A percentile compares a stretch with the other conserved stretches of the same genome.
phyloP scores from a whole-genome alignment of 768 basidiomycete genomes.

The Melanogaster broomeanus region DNA sequence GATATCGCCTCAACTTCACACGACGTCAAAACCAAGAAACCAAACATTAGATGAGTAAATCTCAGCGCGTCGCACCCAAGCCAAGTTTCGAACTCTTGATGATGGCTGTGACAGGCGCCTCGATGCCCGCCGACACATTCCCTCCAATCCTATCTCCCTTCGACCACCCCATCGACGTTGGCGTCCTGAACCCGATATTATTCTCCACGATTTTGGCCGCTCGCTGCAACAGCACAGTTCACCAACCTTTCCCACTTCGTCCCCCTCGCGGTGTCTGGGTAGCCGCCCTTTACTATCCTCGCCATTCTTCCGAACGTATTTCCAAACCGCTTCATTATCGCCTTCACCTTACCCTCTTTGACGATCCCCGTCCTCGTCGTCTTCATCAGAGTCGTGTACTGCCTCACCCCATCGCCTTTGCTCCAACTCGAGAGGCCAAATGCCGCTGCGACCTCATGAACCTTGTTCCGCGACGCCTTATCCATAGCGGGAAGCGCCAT shows the following conservation, averaged over 20 bases:
- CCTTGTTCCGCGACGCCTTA: constrained; percentile 65
- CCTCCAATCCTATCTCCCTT: constrained; percentile 81
- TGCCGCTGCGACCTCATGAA: constrained; percentile 79
- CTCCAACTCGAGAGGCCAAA: constrained; percentile 81
- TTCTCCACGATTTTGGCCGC: constrained; percentile 78
- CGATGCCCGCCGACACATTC: constrained; percentile 55
- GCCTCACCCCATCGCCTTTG: constrained; percentile 61
- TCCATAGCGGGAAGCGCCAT: constrained; percentile 81
- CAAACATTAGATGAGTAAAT: no score
- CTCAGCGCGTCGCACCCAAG: constrained; percentile 58
- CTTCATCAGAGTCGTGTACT: constrained; percentile 80
- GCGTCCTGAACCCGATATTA: constrained; percentile 86
- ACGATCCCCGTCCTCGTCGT: constrained; percentile 60
- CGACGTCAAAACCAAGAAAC: no score
- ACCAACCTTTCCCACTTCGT: constrained; percentile 77
- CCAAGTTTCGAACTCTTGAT: constrained; percentile 90
- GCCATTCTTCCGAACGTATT: constrained; percentile 23
- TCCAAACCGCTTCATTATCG: constrained; percentile 38
- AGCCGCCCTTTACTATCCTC: constrained; percentile 21
- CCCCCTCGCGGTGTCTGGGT: constrained; percentile 71
- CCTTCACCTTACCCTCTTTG: constrained; percentile 62
- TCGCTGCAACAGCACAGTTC: constrained; percentile 44
- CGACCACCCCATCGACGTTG: constrained; percentile 90
- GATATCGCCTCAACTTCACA: no score
- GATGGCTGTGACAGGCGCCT: constrained; percentile 76